Evolutionary conservation across 2,329 filamentous ascomycete species (phyloP).

Genomic region (Apiospora rasikravindrae): DNA sequence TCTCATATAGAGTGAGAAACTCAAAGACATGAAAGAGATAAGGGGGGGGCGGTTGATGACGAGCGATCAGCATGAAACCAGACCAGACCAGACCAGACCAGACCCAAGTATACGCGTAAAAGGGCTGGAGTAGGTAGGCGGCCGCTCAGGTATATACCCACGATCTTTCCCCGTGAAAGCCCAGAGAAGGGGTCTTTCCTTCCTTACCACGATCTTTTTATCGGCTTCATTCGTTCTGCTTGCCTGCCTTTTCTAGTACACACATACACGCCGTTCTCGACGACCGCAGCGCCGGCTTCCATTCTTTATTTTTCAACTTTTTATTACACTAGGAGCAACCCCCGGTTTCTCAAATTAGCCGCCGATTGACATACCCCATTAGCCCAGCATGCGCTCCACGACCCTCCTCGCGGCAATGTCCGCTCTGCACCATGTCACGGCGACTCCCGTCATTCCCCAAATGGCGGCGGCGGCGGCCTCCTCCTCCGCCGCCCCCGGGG

Average conservation of each 20-base stretch:
- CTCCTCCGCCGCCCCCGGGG: neutral
- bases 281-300: neutral
- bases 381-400: neutral
- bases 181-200: neutral
- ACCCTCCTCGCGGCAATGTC: conserved; percentile 2
- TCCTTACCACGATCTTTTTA: neutral
- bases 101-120: neutral
- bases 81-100: too few species aligned
- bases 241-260: neutral
- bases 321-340: neutral
- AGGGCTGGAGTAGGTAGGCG: neutral
- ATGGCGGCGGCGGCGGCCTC: neutral
- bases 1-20: neutral
- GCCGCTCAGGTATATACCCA: neutral
- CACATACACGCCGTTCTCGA: neutral
- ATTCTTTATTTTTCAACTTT: neutral
- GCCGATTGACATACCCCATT: neutral
- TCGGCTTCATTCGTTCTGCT: conserved; percentile 12
- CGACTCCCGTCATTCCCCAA: neutral
- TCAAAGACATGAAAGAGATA: neutral
- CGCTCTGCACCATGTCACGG: neutral
- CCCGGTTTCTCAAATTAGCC: neutral
- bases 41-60: neutral
- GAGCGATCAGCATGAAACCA: neutral
- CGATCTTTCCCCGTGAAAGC: neutral